Base-by-base conservation (phyloP, 2,329 filamentous ascomycete species). In the Didymosphaeria variabile region DNA sequence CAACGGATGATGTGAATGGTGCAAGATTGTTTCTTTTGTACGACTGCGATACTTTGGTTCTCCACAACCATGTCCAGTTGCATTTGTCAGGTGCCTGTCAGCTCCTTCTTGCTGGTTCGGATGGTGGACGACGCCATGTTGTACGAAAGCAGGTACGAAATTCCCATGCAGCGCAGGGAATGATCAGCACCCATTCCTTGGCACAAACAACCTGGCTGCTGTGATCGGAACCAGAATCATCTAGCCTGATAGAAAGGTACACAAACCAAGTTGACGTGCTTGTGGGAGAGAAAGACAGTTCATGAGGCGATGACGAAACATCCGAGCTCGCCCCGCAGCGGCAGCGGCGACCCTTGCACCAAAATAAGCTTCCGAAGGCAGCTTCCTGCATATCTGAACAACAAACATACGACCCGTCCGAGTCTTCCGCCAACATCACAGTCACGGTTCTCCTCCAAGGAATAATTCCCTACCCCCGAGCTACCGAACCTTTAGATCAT, bases 401-500 rank as follows among this genome's bases (percentile, higher is more conserved):
- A 46, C 55, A 36, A 15, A 19, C n/a, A 29, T n/a, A 36, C 40
- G 32, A 29, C 21, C 19, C n/a, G 17, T 9, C 55, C 44, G n/a
- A 32, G 13, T 21, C 26, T 34, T 6, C 6, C 17, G 19, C 8
- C 8, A 46, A 10, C 53, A 31, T 9, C 53, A 46, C 36, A 23
- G n/a, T 17, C 34, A 46, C 26, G 26, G 2, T 6, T 6, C 26
- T 29, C 26, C 26, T 29, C 26, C 26, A 29, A 29, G 4, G 26
- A 29, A 29, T 29, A 29, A 19, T 8, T 36, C n/a, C 7, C 29
- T 40, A 55, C 23, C 15, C 26, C 17, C 9, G 7, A 2, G 12
- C 51, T 42, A 26, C 38, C 21, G 23, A 19, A 15, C 29, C 12
- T 15, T 36, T 46, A 31, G 54, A 55, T 55, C 34, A 77, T 77